Percentiles rank a stretch among this genome's conserved stretches.
Conservation (phyloP, 345 rosid species). For the Viola odorata region DNA sequence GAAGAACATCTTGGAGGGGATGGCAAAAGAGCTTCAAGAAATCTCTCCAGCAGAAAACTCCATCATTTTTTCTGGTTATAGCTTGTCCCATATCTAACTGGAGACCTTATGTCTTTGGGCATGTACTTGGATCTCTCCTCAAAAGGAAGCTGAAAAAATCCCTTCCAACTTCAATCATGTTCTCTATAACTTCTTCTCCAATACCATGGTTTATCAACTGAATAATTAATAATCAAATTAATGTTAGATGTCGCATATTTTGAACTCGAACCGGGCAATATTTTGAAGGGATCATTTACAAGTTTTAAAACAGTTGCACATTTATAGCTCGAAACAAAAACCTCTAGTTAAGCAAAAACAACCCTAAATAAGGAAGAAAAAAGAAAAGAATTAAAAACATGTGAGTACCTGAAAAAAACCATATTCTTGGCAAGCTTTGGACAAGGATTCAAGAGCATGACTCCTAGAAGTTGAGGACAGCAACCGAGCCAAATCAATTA, state of each 20-base stretch:
- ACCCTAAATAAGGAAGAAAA: no score
- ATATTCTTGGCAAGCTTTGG: constrained; percentile 31
- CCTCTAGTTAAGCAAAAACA: no score
- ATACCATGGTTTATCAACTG: constrained; percentile 37
- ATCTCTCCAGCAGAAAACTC: constrained; percentile 39
- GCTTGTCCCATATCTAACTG: constrained; percentile 40
- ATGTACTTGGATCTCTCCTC: constrained; percentile 41
- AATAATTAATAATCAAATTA: not conserved
- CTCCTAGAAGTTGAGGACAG: constrained; percentile 25
- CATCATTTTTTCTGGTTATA: constrained; percentile 34
- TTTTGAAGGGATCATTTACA: no score
- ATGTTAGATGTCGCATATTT: no score
- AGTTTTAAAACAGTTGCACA: not conserved
- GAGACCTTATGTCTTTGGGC: constrained; percentile 26
- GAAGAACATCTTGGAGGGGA: constrained; percentile 23
- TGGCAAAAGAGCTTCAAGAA: constrained; percentile 40
- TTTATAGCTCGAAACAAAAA: no score
- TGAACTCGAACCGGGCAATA: no score
- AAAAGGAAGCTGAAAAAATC: constrained; percentile 31
- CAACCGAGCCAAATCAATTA: constrained; percentile 29
- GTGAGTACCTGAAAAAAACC: constrained; percentile 36
- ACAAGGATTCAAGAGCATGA: constrained; percentile 21
- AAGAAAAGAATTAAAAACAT: not conserved
- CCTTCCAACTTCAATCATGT: constrained; percentile 17
- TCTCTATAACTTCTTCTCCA: constrained; percentile 5